Percentiles rank a stretch among this genome's conserved stretches.
phyloP scores from a whole-genome alignment of 257 asterid species.

The Solanum habrochaites region DNA sequence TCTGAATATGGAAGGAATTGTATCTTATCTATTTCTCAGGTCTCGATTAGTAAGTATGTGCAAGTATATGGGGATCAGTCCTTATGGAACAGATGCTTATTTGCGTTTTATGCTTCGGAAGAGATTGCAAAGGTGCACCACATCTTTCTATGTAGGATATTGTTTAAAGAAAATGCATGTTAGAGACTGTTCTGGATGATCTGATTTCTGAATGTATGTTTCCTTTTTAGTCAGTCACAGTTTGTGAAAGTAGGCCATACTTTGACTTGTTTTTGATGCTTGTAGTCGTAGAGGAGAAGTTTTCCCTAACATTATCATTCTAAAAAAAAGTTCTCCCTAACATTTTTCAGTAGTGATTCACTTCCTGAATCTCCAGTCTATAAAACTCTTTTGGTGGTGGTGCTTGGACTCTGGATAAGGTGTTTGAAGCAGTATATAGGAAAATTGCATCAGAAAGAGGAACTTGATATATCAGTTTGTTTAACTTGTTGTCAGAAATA shows the following conservation, averaged over 20 bases:
- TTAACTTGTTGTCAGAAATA: background rate
- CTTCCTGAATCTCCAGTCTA: background rate
- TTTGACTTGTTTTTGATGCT: background rate
- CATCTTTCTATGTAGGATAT: slow-evolving; percentile 7
- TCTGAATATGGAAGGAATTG: background rate
- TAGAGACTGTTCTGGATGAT: background rate
- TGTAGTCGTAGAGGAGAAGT: background rate
- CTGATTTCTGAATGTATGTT: background rate
- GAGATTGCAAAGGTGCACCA: slow-evolving; percentile 58
- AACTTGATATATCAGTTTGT: background rate
- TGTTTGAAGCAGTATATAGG: background rate
- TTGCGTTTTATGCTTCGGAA: slow-evolving; percentile 79
- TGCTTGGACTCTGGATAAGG: background rate
- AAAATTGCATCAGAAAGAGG: background rate
- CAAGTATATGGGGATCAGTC: slow-evolving; percentile 87
- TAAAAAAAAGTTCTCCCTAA: background rate
- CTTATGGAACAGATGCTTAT: slow-evolving; percentile 83
- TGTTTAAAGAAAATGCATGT: background rate
- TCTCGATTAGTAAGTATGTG: slow-evolving; percentile 90
- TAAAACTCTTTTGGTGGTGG: background rate
- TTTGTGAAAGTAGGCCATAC: background rate
- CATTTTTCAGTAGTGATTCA: background rate
- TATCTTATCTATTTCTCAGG: slow-evolving; percentile 28
- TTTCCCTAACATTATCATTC: background rate
- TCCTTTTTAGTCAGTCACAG: background rate